phyloP scores from a whole-genome alignment of 1,284 basidiomycete genomes.

The Pseudozyma sp. region DNA sequence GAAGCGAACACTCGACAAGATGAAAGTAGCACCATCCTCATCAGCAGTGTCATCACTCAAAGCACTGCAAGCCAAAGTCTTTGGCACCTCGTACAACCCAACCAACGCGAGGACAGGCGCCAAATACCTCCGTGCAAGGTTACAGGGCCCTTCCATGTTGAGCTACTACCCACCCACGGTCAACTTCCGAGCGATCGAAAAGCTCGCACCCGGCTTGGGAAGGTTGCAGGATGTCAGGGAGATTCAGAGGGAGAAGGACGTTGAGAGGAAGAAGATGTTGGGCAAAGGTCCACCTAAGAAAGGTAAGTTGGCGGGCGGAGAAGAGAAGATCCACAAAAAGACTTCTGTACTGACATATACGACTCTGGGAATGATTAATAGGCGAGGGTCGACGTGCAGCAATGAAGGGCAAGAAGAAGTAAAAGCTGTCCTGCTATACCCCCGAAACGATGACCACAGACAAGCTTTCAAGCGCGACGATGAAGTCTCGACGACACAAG shows the following conservation, averaged over 20 bases:
- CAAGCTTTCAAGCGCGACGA: no score
- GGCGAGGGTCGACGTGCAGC: conserved; percentile 66
- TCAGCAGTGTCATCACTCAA: conserved; percentile 51
- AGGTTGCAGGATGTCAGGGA: conserved; percentile 48
- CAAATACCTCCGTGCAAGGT: conserved; percentile 57
- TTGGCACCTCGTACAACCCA: conserved; percentile 58
- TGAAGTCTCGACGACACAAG: no score
- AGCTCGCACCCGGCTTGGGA: conserved; percentile 31
- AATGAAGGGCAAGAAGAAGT: conserved; percentile 66
- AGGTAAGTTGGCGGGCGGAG: conserved; percentile 50
- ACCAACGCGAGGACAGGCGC: conserved; percentile 57
- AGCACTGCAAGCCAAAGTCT: conserved; percentile 55
- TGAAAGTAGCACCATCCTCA: conserved; percentile 47
- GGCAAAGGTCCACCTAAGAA: conserved; percentile 68
- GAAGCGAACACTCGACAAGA: background rate
- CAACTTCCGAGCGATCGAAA: conserved; percentile 48
- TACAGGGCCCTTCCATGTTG: conserved; percentile 64
- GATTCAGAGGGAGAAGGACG: conserved; percentile 56
- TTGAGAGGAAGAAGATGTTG: conserved; percentile 61
- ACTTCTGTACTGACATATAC: no score
- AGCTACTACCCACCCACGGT: conserved; percentile 63
- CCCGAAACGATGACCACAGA: background rate
- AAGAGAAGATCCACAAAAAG: no score
- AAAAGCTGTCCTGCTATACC: background rate
- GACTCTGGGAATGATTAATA: conserved; percentile 12